These are phyloP conservation scores for Penicillium longicatenatum DNA, from an alignment of 495 filamentous ascomycete species.

Conservation along the genomic window DNA sequence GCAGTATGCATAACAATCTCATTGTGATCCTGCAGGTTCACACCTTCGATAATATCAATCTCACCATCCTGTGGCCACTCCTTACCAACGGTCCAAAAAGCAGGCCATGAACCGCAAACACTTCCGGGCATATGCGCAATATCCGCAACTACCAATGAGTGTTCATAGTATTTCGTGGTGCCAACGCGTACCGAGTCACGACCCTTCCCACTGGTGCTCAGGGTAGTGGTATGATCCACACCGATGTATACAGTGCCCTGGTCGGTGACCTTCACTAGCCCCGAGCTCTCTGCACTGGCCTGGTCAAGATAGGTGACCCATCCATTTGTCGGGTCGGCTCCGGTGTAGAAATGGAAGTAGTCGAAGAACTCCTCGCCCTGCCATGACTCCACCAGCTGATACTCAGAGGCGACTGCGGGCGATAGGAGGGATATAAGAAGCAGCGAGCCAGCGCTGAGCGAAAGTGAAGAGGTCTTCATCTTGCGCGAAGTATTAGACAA, in stretches of 20 bases:
- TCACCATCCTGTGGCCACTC: constrained; percentile 82
- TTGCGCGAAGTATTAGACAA: constrained; percentile 9
- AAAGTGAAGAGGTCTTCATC: constrained; percentile 25
- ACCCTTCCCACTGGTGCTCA: constrained; percentile 47
- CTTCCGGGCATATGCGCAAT: constrained; percentile 74
- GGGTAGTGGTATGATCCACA: constrained; percentile 46
- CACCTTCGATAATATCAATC: constrained; percentile 91
- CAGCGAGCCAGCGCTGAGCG: constrained; percentile 34
- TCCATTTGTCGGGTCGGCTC: constrained; percentile 67
- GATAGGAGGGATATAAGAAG: constrained; percentile 23
- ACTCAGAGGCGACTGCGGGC: constrained; percentile 25
- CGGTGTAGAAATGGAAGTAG: constrained; percentile 51
- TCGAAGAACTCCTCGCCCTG: constrained; percentile 52
- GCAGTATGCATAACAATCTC: constrained; percentile 75
- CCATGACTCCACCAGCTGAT: constrained; percentile 48
- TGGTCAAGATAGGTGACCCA: constrained; percentile 67
- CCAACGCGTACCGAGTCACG: constrained; percentile 69
- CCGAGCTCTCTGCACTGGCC: constrained; percentile 52
- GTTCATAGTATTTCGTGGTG: constrained; percentile 66
- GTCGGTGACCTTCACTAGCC: constrained; percentile 58
- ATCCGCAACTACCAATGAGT: constrained; percentile 73
- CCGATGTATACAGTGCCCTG: constrained; percentile 54
- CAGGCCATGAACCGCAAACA: constrained; percentile 72
- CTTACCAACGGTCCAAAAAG: constrained; percentile 74
- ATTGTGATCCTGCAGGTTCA: constrained; percentile 67